Evolutionary conservation across 2,329 filamentous ascomycete species (phyloP), one percentile per base, ranked within the genome.

Genomic region (Cryphonectria carpinicola): DNA sequence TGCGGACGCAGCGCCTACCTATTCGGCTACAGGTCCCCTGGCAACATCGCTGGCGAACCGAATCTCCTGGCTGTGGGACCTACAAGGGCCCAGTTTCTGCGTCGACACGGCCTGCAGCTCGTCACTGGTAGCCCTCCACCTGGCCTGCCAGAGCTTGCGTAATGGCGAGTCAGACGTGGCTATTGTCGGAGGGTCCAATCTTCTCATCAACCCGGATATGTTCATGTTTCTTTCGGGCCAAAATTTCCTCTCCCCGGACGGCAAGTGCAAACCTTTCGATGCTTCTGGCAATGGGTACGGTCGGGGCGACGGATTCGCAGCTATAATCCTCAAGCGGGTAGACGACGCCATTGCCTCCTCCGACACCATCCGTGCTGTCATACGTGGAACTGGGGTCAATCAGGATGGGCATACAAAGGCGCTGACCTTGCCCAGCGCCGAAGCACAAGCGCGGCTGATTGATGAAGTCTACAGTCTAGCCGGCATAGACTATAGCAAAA

Each of bases 261-360:
- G 84, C 4, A 85, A 80, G 71, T 82, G 79, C 61, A 82, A 83
- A 70, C 84, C 84, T 17, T 89, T 85, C 74, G 88, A 89, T 74
- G 77, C 80, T 10, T 80, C 82, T 8, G 89, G 86, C 39, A 85
- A 87, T 71, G 89, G 89, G 0, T 91, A 90, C 74, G 88, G 84
- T 0, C 82, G 88, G 54, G 89, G 88, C 1, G 89, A 91, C 74
- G 89, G 88, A 1, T 81, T 86, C 43, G 87, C 83, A 0, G 81
- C 85, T 35, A 77, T 91, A 1, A 74, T 90, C 7, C 75, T 91
- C 63, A 91, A 90, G 76, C 83, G 82, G 3, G 78, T 90, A 0
- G 80, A 81, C 8, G 84, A 88, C 75, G 89, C 89, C 0, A 72
- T 90, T 19, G 78, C 79, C 28, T 87, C 88, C 71, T 85, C 86